Evolutionary conservation across 495 filamentous ascomycete genomes (phyloP).

Genomic region (Neurospora sp.): DNA sequence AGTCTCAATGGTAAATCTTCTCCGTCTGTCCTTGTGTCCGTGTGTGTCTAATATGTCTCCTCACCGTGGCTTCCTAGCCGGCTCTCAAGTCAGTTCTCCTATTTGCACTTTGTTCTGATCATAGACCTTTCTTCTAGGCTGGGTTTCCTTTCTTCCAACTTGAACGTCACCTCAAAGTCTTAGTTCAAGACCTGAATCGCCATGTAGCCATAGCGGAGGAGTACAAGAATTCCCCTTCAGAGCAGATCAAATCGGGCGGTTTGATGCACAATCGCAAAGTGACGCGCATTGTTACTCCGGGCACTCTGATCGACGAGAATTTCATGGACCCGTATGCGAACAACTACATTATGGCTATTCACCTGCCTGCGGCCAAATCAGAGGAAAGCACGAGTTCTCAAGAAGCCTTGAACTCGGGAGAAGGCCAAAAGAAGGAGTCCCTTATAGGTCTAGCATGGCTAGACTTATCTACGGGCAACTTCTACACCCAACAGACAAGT

Average conservation of each 20-base stretch:
- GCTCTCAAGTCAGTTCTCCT: not conserved
- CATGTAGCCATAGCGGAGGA: constrained; percentile 94
- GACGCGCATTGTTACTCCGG: constrained; percentile 80
- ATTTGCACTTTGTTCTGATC: constrained; percentile 19
- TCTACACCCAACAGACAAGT: constrained; percentile 76
- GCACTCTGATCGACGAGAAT: constrained; percentile 93
- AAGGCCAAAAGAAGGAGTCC: constrained; percentile 4
- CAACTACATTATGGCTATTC: constrained; percentile 78
- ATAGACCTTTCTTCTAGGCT: constrained; percentile 39
- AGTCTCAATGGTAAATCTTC: constrained; percentile 61
- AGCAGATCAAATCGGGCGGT: constrained; percentile 60
- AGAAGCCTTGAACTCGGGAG: not conserved
- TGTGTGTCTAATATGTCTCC: not conserved
- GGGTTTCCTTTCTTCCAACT: constrained; percentile 91
- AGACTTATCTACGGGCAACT: constrained; percentile 88
- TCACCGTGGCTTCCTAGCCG: not conserved
- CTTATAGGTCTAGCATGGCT: constrained; percentile 80
- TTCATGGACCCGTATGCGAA: constrained; percentile 90
- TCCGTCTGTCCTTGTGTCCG: constrained; percentile 3
- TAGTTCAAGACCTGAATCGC: constrained; percentile 82
- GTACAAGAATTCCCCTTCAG: constrained; percentile 57
- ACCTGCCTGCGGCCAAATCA: constrained; percentile 24
- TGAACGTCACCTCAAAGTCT: constrained; percentile 80
- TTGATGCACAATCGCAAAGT: constrained; percentile 76
- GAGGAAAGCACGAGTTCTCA: constrained; percentile 2